Evolutionary conservation across 495 filamentous ascomycete species (phyloP).

Genomic region (Xylaria venustula): DNA sequence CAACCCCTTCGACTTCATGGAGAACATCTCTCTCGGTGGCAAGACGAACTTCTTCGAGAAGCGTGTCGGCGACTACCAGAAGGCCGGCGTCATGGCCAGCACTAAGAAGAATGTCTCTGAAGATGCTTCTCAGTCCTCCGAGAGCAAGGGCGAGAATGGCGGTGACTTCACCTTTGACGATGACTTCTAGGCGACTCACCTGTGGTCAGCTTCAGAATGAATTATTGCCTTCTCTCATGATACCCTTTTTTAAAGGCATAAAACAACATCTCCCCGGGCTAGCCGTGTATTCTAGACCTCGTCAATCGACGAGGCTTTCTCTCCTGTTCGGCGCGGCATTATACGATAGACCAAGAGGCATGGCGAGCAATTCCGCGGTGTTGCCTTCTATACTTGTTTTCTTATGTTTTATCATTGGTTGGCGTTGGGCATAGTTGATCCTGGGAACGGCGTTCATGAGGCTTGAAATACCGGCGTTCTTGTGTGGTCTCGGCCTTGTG

Average conservation of each 20-base stretch:
- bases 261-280: neutral
- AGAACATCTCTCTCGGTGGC: slow-evolving; percentile 95
- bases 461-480: neutral
- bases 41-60: slow-evolving; percentile 99
- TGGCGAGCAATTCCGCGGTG: slow-evolving; percentile 11
- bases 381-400: neutral
- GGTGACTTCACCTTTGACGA: slow-evolving; percentile 93
- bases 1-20: slow-evolving; percentile 99
- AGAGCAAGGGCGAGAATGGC: slow-evolving; percentile 62
- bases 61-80: slow-evolving; percentile 98
- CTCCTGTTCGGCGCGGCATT: slow-evolving; percentile 2
- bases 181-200: slow-evolving; percentile 71
- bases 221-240: slow-evolving; percentile 17
- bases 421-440: neutral
- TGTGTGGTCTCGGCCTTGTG: neutral
- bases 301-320: neutral
- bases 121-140: slow-evolving; percentile 41
- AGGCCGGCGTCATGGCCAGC: slow-evolving; percentile 96
- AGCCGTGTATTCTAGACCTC: slow-evolving; percentile 12
- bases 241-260: slow-evolving; percentile 23
- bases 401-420: neutral
- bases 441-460: neutral
- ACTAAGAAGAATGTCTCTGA: slow-evolving; percentile 70
- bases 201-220: neutral
- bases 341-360: slow-evolving; percentile 15